Evolutionary conservation across 768 basidiomycete genomes (phyloP), one percentile per base, ranked within the genome.

Genomic region (Tubosaeta sp.): DNA sequence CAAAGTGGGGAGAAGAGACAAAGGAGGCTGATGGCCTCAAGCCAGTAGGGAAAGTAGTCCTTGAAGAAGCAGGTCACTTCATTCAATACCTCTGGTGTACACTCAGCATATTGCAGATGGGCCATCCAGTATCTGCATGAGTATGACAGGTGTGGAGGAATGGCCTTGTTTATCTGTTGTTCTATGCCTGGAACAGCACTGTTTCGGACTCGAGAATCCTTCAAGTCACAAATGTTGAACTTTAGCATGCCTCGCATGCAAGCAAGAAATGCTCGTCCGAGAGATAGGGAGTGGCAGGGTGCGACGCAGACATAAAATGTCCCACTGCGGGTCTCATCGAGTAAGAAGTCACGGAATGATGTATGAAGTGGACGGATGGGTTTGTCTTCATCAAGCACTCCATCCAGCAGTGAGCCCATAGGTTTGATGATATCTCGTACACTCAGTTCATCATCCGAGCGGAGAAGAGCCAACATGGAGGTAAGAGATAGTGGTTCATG

Each of bases 21-120:
- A n/a, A 47, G 46, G 8, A 47, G 34, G 46, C 46, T 47, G 46
- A 47, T 26, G 46, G 34, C 46, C n/a, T 47, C 34, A 37, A 47
- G 6, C 33, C 33, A 34, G 33, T 34, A 34, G 33, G 33, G 33
- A 14, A 34, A 34, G 10, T 11, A 14, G 33, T 31, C 46, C 46
- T 47, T 47, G 34, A 47, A 47, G 34, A 47, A 47, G 22, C 8
- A 17, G 34, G 34, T 47, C 9, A 47, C 34, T 10, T 47, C 46
- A 37, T 27, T 25, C 34, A 47, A 37, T 17, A 47, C 16, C 4
- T 37, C 25, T 37, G 46, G 46, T 8, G 34, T 37, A 27, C 46
- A 47, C 6, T 47, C 34, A 3, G 16, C 22, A 37, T 47, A 22
- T 12, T 35, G 14, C 11, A 47, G 19, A 13, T 35, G 45, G 13